phyloP scores from a whole-genome alignment of 495 filamentous ascomycete genomes.

The Tuber indicum region DNA sequence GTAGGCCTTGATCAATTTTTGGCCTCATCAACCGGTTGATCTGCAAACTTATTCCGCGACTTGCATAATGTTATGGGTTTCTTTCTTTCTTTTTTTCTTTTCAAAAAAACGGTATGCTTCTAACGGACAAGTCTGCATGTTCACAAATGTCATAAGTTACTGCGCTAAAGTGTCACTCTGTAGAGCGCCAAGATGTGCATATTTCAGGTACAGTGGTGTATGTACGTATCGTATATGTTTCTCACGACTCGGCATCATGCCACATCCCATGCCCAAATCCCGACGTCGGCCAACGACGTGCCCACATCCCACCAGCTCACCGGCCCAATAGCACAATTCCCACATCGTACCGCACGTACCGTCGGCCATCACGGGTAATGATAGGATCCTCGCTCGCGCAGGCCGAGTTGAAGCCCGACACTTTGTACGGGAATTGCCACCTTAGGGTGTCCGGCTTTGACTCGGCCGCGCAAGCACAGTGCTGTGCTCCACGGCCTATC shows the following conservation, averaged over 20 bases:
- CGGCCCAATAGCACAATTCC: neutral
- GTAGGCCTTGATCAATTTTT: neutral
- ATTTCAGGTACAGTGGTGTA: neutral
- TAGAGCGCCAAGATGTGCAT: neutral
- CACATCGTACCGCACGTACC: neutral
- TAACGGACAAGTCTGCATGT: neutral
- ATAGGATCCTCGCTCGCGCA: too few relatives aligned
- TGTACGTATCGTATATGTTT: neutral
- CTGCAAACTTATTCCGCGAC: neutral
- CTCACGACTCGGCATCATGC: neutral
- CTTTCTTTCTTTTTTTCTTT: too few relatives aligned
- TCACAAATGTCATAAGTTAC: neutral
- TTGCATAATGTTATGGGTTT: neutral
- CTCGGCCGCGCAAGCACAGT: too few relatives aligned
- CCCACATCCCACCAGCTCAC: neutral
- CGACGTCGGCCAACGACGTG: neutral
- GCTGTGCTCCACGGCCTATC: too few relatives aligned
- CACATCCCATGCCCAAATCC: neutral
- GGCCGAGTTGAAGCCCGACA: too few relatives aligned
- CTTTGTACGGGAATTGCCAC: too few relatives aligned
- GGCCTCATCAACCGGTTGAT: neutral
- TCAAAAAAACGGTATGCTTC: neutral
- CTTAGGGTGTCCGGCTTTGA: too few relatives aligned
- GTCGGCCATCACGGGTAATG: neutral
- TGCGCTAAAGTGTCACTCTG: too few relatives aligned